Conservation (phyloP, 768 basidiomycete genomes). For the Dacryopinax primogenitus region DNA sequence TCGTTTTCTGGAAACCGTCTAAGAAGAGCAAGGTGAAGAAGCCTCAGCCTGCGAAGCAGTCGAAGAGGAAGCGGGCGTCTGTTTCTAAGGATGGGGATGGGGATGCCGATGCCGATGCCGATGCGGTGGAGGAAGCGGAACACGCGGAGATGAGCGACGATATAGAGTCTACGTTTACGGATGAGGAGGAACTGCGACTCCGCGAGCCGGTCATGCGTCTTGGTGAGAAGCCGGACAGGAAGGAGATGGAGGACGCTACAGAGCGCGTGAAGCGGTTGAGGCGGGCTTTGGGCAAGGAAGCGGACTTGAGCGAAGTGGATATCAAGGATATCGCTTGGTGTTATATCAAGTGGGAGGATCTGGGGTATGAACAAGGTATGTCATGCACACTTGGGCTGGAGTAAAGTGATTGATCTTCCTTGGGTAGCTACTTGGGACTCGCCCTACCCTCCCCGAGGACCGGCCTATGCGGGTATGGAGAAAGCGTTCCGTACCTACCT, state of each 20-base stretch:
- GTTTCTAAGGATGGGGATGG: slow-evolving; percentile 23
- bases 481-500: slow-evolving; percentile 57
- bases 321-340: slow-evolving; percentile 59
- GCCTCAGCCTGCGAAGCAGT: slow-evolving; percentile 12
- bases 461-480: slow-evolving; percentile 50
- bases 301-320: slow-evolving; percentile 37
- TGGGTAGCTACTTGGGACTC: slow-evolving; percentile 80
- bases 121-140: neutral
- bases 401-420: neutral
- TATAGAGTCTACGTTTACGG: slow-evolving; percentile 20
- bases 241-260: slow-evolving; percentile 26
- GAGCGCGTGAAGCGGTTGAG: slow-evolving; percentile 18
- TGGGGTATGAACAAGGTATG: slow-evolving; percentile 85
- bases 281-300: slow-evolving; percentile 40
- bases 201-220: slow-evolving; percentile 11
- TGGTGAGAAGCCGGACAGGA: slow-evolving; percentile 23
- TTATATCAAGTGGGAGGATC: slow-evolving; percentile 86
- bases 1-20: slow-evolving; percentile 48
- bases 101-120: slow-evolving; percentile 21
- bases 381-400: slow-evolving; percentile 12
- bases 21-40: slow-evolving; percentile 17
- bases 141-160: neutral
- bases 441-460: slow-evolving; percentile 50
- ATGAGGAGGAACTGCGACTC: slow-evolving; percentile 8
- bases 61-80: slow-evolving; percentile 21